Evolutionary conservation across 495 filamentous ascomycete genomes (phyloP), one percentile per base, ranked within the genome.

Genomic region (Aspergillus haitiensis): DNA sequence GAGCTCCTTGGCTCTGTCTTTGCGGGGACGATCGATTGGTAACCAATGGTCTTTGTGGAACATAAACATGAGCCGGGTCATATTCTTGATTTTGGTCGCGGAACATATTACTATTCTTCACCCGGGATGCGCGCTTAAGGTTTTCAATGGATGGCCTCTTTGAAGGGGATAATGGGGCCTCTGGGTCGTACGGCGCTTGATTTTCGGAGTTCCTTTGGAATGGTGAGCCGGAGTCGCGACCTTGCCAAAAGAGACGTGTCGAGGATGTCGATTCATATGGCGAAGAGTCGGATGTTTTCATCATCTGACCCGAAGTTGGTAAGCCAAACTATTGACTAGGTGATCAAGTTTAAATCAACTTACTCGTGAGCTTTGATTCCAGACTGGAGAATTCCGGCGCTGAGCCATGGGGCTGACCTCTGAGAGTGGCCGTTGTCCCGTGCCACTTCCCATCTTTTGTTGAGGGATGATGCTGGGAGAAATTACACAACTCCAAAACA

Each of bases 61-160:
- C 75, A 8, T 87, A 88, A 27, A 88, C 71, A 52, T 86, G 82
- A n/a, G 89, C 77, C 10, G 92, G 92, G 66, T 96, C 92, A 70
- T 96, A 95, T 67, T 96, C 91, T 65, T 93, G 83, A 67, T 91
- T 90, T 63, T 89, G 83, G 71, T 96, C 91, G 33, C 91, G 88
- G 65, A 96, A 90, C 81, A 97, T 96, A 76, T 84, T 93, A 80
- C 92, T 94, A 76, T 97, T 98, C 76, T 94, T 96, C 52, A 98
- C 94, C 42, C 94, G 88, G 40, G 93, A 96, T 5, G 89, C 92
- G 63, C 88, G 88, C 77, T 97, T 95, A 57, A 98, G 75, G 51
- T 92, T 91, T 74, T 98, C 94, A 56, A 98, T 87, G 10, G 93
- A 97, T 6, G 91, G 87, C 62, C 93, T 88, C 67, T 89, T 88